These are phyloP conservation scores for Bjerkandera adusta DNA, from an alignment of 1,284 basidiomycete genomes.

Conservation along the genomic window DNA sequence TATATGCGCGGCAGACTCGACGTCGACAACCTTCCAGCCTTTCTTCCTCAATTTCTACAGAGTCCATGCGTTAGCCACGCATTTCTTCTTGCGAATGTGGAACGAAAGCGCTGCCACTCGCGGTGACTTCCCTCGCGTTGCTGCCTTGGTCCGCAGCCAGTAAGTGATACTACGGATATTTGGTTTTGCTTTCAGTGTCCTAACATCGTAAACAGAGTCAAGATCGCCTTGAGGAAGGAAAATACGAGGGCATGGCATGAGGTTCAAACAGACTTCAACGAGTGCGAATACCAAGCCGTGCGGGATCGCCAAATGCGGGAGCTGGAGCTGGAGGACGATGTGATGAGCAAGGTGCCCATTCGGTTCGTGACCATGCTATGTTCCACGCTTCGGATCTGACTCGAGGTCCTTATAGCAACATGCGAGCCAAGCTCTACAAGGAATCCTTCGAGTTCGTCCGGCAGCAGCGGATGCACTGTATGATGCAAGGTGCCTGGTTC, in stretches of 20 bases:
- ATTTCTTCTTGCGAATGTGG: slow-evolving; percentile 96
- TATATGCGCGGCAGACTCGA: slow-evolving; percentile 49
- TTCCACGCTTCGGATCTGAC: too few relatives aligned
- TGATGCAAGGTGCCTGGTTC: slow-evolving; percentile 92
- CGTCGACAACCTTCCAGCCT: slow-evolving; percentile 82
- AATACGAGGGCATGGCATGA: slow-evolving; percentile 81
- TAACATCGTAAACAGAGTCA: slow-evolving; percentile 56
- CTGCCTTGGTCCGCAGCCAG: slow-evolving; percentile 86
- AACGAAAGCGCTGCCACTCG: slow-evolving; percentile 83
- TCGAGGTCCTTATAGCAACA: slow-evolving; percentile 49
- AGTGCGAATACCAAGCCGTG: slow-evolving; percentile 84
- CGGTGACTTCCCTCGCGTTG: slow-evolving; percentile 81
- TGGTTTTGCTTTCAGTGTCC: not conserved
- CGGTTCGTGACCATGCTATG: slow-evolving; percentile 53
- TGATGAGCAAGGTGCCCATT: slow-evolving; percentile 81
- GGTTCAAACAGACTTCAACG: slow-evolving; percentile 83
- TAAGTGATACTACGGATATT: slow-evolving; percentile 38
- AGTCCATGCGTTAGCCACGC: slow-evolving; percentile 80
- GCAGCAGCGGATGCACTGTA: slow-evolving; percentile 86
- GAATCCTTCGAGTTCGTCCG: slow-evolving; percentile 93
- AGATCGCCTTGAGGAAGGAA: slow-evolving; percentile 77
- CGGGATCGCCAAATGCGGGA: slow-evolving; percentile 94
- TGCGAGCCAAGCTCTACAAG: slow-evolving; percentile 84
- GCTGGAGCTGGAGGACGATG: slow-evolving; percentile 88
- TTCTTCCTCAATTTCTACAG: slow-evolving; percentile 88